phyloP scores from a whole-genome alignment of 2,329 filamentous ascomycete genomes.

The Fusarium goolgardi region DNA sequence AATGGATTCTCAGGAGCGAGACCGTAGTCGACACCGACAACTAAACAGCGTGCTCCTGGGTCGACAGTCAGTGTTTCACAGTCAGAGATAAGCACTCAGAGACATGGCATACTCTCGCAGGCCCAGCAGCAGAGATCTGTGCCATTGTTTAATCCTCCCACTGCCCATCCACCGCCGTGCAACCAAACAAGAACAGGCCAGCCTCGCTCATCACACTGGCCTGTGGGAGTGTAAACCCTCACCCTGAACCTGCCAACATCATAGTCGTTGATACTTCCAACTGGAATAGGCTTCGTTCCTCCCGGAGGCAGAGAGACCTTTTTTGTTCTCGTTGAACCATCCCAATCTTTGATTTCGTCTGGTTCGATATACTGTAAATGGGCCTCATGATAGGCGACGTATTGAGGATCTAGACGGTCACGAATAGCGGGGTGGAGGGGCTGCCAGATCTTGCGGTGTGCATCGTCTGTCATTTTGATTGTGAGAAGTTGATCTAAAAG shows the following conservation, averaged over 20 bases:
- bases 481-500: not conserved
- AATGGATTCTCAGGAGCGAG: constrained; percentile 53
- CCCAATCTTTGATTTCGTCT: constrained; percentile 51
- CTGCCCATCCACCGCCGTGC: constrained; percentile 56
- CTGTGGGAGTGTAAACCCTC: constrained; percentile 50
- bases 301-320: constrained; percentile 46
- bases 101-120: constrained; percentile 45
- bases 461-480: constrained; percentile 9
- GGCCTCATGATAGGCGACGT: constrained; percentile 53
- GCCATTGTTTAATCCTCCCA: constrained; percentile 51
- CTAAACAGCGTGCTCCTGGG: constrained; percentile 43
- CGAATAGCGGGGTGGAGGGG: constrained; percentile 52
- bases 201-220: constrained; percentile 40
- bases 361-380: constrained; percentile 53
- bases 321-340: constrained; percentile 45
- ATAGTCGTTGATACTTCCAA: constrained; percentile 47
- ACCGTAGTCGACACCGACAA: constrained; percentile 52
- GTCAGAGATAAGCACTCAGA: not conserved
- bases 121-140: constrained; percentile 51
- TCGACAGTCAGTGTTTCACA: constrained; percentile 8
- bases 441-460: constrained; percentile 45
- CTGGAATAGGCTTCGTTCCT: constrained; percentile 42
- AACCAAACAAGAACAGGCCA: constrained; percentile 56
- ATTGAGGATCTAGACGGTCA: constrained; percentile 52
- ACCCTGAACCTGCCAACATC: constrained; percentile 46